A percentile compares a stretch with the other conserved stretches of the same genome.
Conservation (phyloP, 2,329 filamentous ascomycete genomes). For the Fusarium austroafricanum region DNA sequence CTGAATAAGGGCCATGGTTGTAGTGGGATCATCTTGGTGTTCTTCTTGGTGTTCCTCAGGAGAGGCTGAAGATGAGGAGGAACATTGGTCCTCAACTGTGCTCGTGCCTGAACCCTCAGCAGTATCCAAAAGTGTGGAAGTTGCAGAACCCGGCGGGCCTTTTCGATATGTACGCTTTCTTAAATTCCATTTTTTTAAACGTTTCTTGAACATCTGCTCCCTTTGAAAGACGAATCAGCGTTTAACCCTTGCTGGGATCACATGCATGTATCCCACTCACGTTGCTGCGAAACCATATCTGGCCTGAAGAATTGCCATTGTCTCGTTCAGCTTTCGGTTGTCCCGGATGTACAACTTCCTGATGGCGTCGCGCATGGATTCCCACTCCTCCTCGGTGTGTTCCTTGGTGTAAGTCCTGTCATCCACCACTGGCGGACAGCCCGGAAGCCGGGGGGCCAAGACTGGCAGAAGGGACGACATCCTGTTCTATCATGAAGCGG, state of each 20-base stretch:
- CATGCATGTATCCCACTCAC: slow-evolving; percentile 45
- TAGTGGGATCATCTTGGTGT: slow-evolving; percentile 15
- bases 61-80: slow-evolving; percentile 29
- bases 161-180: slow-evolving; percentile 53
- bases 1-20: slow-evolving; percentile 37
- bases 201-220: slow-evolving; percentile 56
- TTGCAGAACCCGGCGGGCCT: slow-evolving; percentile 35
- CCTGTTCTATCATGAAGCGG: slow-evolving; percentile 29
- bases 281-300: slow-evolving; percentile 53
- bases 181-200: slow-evolving; percentile 54
- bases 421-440: slow-evolving; percentile 41
- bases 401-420: slow-evolving; percentile 49
- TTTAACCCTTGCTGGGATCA: slow-evolving; percentile 1
- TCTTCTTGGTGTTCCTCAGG: slow-evolving; percentile 28
- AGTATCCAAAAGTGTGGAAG: slow-evolving; percentile 37
- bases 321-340: slow-evolving; percentile 52
- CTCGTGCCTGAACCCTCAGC: slow-evolving; percentile 27
- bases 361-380: slow-evolving; percentile 49
- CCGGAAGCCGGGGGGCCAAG: slow-evolving; percentile 51
- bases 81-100: slow-evolving; percentile 26
- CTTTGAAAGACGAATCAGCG: slow-evolving; percentile 40
- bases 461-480: slow-evolving; percentile 48
- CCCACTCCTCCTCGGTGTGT: slow-evolving; percentile 53
- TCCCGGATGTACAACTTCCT: slow-evolving; percentile 51
- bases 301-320: slow-evolving; percentile 51